Conservation (phyloP, 805 yeast genomes). For the Yarrowia sp. region DNA sequence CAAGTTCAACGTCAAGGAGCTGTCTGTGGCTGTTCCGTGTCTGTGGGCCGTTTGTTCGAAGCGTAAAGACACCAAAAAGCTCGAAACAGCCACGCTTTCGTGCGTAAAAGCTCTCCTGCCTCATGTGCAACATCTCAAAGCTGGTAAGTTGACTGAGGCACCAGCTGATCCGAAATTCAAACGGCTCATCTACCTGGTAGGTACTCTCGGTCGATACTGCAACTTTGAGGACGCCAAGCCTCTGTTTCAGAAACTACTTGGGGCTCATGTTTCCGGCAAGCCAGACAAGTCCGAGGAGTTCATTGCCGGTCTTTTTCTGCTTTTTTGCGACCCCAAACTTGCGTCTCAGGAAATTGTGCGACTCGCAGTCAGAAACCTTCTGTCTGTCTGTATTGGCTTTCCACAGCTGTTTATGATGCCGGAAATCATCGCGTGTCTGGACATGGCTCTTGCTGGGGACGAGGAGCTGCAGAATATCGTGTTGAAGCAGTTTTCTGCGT, state of each 20-base stretch:
- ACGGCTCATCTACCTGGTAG: slow-evolving; percentile 59
- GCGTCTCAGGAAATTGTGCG: slow-evolving; percentile 42
- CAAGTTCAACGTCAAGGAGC: slow-evolving; percentile 40
- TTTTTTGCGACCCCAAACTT: slow-evolving; percentile 49
- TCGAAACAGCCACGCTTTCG: slow-evolving; percentile 63
- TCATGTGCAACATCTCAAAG: slow-evolving; percentile 39
- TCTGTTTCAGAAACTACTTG: slow-evolving; percentile 34
- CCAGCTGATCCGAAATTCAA: slow-evolving; percentile 46
- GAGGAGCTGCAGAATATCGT: slow-evolving; percentile 49
- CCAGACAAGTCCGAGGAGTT: background rate
- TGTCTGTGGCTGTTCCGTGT: slow-evolving; percentile 73
- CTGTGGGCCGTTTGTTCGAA: slow-evolving; percentile 54
- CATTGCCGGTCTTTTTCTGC: background rate
- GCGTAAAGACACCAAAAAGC: slow-evolving; percentile 45
- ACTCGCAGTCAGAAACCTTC: slow-evolving; percentile 54
- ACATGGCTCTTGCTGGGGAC: slow-evolving; percentile 47
- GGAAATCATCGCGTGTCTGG: slow-evolving; percentile 52
- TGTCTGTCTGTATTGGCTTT: slow-evolving; percentile 57
- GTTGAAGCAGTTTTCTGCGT: slow-evolving; percentile 54
- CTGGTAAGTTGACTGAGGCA: slow-evolving; percentile 27
- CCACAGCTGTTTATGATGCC: slow-evolving; percentile 64
- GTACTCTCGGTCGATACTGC: slow-evolving; percentile 69
- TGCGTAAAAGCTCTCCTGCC: slow-evolving; percentile 53
- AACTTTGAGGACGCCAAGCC: slow-evolving; percentile 49
- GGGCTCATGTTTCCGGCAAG: background rate